Conservation (phyloP, 2,329 filamentous ascomycete genomes). For the Colletotrichum liriopes region DNA sequence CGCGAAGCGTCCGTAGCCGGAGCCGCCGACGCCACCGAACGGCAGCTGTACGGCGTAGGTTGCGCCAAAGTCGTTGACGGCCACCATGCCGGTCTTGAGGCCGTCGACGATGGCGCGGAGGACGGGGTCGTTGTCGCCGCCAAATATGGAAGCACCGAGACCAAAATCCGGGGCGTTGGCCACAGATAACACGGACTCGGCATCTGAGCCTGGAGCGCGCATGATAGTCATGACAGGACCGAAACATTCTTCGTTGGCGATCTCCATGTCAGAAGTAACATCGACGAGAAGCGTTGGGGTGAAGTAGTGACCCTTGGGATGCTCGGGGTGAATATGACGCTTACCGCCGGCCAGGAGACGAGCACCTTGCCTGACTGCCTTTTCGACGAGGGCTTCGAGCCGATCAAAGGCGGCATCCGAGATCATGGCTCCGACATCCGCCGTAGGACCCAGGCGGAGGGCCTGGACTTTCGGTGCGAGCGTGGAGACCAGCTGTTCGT, state of each 20-base stretch:
- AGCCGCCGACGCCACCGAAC: conserved; percentile 92
- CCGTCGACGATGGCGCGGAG: conserved; percentile 76
- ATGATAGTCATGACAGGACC: conserved; percentile 92
- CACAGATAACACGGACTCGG: conserved; percentile 77
- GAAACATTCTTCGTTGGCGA: conserved; percentile 94
- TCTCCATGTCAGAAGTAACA: conserved; percentile 87
- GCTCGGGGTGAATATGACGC: conserved; percentile 78
- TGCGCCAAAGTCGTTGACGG: conserved; percentile 94
- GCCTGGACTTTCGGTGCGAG: conserved; percentile 82
- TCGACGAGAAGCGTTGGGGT: conserved; percentile 90
- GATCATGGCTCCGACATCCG: conserved; percentile 93
- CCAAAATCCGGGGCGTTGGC: conserved; percentile 90
- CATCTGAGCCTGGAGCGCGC: conserved; percentile 74
- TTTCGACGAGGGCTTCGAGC: conserved; percentile 82
- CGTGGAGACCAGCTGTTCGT: conserved; percentile 79
- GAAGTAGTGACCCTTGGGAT: conserved; percentile 92
- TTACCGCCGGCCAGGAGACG: conserved; percentile 85
- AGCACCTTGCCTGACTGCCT: conserved; percentile 85
- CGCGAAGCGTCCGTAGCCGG: conserved; percentile 93
- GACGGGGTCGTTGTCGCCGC: conserved; percentile 72
- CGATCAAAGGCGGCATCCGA: conserved; percentile 82
- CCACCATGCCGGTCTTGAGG: conserved; percentile 89
- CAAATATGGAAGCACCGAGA: conserved; percentile 92
- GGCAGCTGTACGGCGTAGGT: conserved; percentile 96
- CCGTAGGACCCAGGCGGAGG: conserved; percentile 81